Percentiles rank a stretch among this genome's conserved stretches.
phyloP scores from a whole-genome alignment of 768 basidiomycete genomes.

The Atractiella rhizophila region DNA sequence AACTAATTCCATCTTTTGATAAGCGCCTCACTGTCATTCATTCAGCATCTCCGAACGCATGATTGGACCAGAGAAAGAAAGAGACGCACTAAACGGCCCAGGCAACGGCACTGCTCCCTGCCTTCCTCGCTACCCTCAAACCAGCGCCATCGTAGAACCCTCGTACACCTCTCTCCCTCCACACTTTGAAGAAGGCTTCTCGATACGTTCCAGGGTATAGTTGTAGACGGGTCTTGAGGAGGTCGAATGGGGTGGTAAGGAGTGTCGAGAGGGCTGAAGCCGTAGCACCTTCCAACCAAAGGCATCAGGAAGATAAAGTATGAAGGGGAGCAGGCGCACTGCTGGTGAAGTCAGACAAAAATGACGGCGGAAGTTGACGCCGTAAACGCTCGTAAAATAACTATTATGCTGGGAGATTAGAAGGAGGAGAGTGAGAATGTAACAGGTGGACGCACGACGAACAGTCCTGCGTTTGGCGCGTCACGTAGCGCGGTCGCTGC shows the following conservation, averaged over 20 bases:
- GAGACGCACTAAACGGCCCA: slow-evolving; percentile 15
- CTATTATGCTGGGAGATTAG: no score
- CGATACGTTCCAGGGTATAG: slow-evolving; percentile 7
- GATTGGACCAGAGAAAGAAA: no score
- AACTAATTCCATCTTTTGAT: no score
- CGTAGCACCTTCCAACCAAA: slow-evolving; percentile 2
- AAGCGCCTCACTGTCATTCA: no score
- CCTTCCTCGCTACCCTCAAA: slow-evolving; percentile 11
- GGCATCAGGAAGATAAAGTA: no score
- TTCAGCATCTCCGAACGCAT: no score
- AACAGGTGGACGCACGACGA: no score
- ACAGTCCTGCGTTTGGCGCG: slow-evolving; percentile 25
- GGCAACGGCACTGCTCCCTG: slow-evolving; percentile 11
- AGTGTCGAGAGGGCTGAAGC: slow-evolving; percentile 12
- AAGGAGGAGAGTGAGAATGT: no score
- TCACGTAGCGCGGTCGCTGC: slow-evolving; percentile 25
- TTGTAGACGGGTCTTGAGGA: slow-evolving; percentile 12
- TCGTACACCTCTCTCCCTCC: slow-evolving; percentile 1
- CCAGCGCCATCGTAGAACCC: slow-evolving; percentile 14
- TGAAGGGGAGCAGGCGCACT: not conserved
- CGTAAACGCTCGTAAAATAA: slow-evolving; percentile 21
- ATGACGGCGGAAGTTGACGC: not conserved
- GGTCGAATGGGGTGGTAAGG: slow-evolving; percentile 14
- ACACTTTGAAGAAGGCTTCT: slow-evolving; percentile 1
- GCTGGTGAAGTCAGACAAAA: no score